A percentile compares a stretch with the other conserved stretches of the same genome.
phyloP scores from a whole-genome alignment of 139 green algal species.

The Chlorella sorokiniana region DNA sequence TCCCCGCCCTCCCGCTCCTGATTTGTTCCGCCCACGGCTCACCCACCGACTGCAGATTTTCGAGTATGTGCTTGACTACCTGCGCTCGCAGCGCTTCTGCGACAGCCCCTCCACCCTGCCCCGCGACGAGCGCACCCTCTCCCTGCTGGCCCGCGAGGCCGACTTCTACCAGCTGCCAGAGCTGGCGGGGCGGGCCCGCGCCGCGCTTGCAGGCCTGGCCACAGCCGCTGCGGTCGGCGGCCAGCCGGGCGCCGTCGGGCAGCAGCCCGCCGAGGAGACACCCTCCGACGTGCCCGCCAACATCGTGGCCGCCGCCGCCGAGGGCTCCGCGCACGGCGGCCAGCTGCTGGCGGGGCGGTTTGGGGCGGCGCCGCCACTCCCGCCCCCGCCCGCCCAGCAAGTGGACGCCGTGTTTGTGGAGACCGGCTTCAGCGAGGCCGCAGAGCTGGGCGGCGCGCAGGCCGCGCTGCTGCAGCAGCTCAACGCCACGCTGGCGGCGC shows the following conservation, averaged over 20 bases:
- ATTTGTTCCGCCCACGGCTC: too few relatives aligned
- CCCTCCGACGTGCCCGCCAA: constrained; percentile 29
- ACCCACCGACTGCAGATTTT: constrained; percentile 48
- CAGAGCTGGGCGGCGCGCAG: constrained; percentile 9
- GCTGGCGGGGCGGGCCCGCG: constrained; percentile 9
- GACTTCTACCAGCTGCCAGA: constrained; percentile 49
- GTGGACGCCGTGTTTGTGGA: constrained; percentile 47
- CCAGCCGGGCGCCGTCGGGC: background rate
- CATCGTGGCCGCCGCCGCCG: background rate
- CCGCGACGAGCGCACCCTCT: constrained; percentile 27
- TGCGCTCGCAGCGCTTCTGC: constrained; percentile 38
- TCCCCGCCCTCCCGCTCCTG: too few relatives aligned
- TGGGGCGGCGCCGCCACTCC: background rate
- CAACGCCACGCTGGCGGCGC: constrained; percentile 20
- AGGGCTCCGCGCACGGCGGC: constrained; percentile 16
- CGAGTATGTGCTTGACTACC: constrained; percentile 49
- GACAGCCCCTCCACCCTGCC: constrained; percentile 38
- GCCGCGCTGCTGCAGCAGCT: constrained; percentile 38
- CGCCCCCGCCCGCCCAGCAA: too few relatives aligned
- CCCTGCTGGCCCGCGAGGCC: constrained; percentile 45
- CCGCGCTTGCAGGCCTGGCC: background rate
- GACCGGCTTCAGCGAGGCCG: constrained; percentile 32
- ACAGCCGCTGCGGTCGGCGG: background rate
- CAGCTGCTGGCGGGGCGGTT: constrained; percentile 1
- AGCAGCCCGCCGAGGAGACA: background rate